These are phyloP conservation scores for Penicillium nucicola DNA, from an alignment of 495 filamentous ascomycete species.

Conservation along the genomic window DNA sequence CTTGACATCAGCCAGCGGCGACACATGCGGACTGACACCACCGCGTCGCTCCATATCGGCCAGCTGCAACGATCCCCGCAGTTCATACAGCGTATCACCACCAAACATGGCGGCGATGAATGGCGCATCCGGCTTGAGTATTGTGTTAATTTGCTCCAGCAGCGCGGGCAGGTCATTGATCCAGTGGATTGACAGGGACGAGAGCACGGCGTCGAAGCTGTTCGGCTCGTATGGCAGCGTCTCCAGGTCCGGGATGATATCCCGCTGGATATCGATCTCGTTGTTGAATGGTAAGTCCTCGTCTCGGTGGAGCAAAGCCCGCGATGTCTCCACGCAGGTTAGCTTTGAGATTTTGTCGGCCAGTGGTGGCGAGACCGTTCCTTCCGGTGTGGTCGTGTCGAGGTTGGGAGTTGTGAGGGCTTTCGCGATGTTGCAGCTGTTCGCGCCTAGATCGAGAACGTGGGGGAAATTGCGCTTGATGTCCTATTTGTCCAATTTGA, in stretches of 20 bases:
- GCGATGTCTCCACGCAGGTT: constrained; percentile 77
- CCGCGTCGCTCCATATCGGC: constrained; percentile 86
- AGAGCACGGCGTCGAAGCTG: constrained; percentile 84
- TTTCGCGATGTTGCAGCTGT: constrained; percentile 89
- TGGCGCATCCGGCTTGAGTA: constrained; percentile 86
- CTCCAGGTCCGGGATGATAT: constrained; percentile 66
- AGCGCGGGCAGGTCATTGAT: constrained; percentile 91
- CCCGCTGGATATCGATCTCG: constrained; percentile 63
- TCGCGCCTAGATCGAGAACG: constrained; percentile 92
- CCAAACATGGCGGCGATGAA: constrained; percentile 97
- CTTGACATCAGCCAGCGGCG: constrained; percentile 85
- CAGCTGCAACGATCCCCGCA: constrained; percentile 89
- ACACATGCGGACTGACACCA: constrained; percentile 82
- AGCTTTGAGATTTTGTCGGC: constrained; percentile 64
- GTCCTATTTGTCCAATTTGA: constrained; percentile 51
- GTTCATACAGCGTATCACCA: constrained; percentile 90
- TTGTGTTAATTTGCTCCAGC: constrained; percentile 72
- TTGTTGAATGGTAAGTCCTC: constrained; percentile 71
- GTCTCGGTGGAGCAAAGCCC: constrained; percentile 78
- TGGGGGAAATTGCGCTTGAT: constrained; percentile 82
- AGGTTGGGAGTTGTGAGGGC: constrained; percentile 67
- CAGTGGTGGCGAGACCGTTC: constrained; percentile 57
- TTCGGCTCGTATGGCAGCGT: constrained; percentile 72
- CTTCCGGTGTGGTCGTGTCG: constrained; percentile 45
- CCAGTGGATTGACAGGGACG: constrained; percentile 90